Percentiles rank a stretch among this genome's conserved stretches.
phyloP scores from a whole-genome alignment of 495 filamentous ascomycete genomes.

The Podospora fimiseda region DNA sequence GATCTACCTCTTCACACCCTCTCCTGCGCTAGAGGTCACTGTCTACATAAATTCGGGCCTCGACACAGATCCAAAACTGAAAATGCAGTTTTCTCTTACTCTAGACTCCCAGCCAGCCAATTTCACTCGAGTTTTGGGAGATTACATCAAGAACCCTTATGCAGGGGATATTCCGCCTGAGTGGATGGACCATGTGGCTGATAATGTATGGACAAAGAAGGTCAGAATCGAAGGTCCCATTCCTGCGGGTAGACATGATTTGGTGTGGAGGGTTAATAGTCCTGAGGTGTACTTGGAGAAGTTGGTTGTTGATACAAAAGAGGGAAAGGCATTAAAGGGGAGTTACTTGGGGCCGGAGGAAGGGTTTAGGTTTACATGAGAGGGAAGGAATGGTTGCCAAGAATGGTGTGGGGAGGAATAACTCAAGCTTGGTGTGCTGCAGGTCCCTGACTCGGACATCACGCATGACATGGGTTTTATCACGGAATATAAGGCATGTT shows the following conservation, averaged over 20 bases:
- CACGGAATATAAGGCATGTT: no score
- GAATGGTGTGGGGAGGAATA: no score
- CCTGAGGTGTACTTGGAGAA: constrained; percentile 56
- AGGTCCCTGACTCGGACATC: no score
- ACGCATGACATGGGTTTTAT: no score
- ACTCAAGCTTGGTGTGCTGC: no score
- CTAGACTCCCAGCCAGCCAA: constrained; percentile 43
- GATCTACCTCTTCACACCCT: constrained; percentile 45
- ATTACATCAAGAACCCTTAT: constrained; percentile 37
- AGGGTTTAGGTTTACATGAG: constrained; percentile 5
- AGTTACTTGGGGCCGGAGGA: constrained; percentile 58
- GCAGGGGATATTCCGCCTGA: constrained; percentile 41
- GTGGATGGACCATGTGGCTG: constrained; percentile 46
- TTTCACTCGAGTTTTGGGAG: constrained; percentile 35
- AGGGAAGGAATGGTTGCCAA: no score
- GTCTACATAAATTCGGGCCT: constrained; percentile 41
- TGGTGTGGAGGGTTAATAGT: constrained; percentile 49
- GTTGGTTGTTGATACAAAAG: constrained; percentile 48
- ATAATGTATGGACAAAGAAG: constrained; percentile 49
- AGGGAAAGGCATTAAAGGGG: constrained; percentile 37
- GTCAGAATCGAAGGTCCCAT: constrained; percentile 33
- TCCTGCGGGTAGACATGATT: constrained; percentile 35
- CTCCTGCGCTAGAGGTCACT: constrained; percentile 41
- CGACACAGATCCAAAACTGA: constrained; percentile 25
- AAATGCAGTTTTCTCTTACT: constrained; percentile 34